A percentile compares a stretch with the other conserved stretches of the same genome.
Conservation (phyloP, 169 alveolate species). For the Plasmodium gaboni region DNA sequence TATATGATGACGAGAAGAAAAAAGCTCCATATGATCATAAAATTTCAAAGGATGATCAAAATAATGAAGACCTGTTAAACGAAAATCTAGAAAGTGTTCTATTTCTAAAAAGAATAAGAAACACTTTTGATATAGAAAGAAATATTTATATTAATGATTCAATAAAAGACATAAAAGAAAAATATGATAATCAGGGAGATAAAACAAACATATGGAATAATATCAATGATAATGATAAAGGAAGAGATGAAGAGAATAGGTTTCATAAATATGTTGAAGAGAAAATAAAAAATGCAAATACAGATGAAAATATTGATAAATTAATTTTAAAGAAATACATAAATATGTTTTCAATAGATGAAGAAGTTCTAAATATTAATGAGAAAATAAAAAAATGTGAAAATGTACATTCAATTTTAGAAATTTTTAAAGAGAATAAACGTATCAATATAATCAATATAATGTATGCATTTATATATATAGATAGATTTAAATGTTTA, state of each 20-base stretch:
- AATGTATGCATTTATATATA: conserved; percentile 63
- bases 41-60: neutral
- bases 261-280: conserved; percentile 7
- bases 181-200: neutral
- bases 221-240: neutral
- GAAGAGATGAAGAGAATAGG: neutral
- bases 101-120: conserved; percentile 19
- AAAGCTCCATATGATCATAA: no score
- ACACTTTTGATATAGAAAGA: conserved; percentile 24
- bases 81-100: conserved; percentile 31
- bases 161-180: conserved; percentile 12
- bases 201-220: neutral
- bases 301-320: conserved; percentile 13
- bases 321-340: conserved; percentile 7
- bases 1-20: no score
- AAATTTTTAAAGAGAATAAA: conserved; percentile 24
- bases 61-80: neutral
- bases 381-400: conserved; percentile 36
- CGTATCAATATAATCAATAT: conserved; percentile 43
- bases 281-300: conserved; percentile 10
- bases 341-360: conserved; percentile 36
- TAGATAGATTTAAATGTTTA: conserved; percentile 19
- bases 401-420: conserved; percentile 29
- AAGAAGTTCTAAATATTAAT: conserved; percentile 27
- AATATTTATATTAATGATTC: conserved; percentile 23